Evolutionary conservation across 129 eudicot genomes (phyloP), one percentile per base, ranked within the genome.

Genomic region (Arctium lappa): DNA sequence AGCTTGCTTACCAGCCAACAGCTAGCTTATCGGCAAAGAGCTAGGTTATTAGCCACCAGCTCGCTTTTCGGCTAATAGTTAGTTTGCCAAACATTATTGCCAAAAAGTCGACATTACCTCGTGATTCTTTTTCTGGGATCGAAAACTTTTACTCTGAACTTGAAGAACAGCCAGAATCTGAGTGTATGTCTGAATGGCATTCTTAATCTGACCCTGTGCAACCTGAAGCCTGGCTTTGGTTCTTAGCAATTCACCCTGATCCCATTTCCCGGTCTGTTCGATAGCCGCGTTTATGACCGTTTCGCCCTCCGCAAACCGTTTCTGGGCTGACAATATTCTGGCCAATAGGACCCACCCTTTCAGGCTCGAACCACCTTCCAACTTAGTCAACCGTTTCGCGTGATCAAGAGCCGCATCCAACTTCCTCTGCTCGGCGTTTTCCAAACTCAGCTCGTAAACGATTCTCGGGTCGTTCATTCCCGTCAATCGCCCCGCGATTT

Each of bases 91-190:
- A 4, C 29, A 13, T 56, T 56, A 8, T 16, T 18, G 46, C 33
- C 50, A 22, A 77, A 50, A 73, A 79, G 3, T 60, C 18, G 22
- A 79, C n/a, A 79, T 79, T 84, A 84, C 87, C 87, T 79, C 72
- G 1, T 79, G 80, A 46, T 38, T 86, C 79, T 81, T 89, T 81
- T 86, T 89, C 85, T 78, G 90, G 71, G 90, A 89, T 32, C 89
- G 89, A 69, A 91, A 88, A 88, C 96, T 92, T 78, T 94, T 94
- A 5, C 76, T 87, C 85, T 81, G 91, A 78, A 93, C 84, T 86
- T 93, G 97, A 85, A 93, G 89, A 84, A 93, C 90, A 22, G 97
- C 99, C 84, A 95, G 90, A 83, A 95, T 90, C 80, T 90, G 97
- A 33, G 92, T 87, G 79, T 91, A 95, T 1, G 98, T 95, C 80